These are phyloP conservation scores for Colletotrichum orbiculare DNA, from an alignment of 2,329 filamentous ascomycete genomes.

Conservation along the genomic window DNA sequence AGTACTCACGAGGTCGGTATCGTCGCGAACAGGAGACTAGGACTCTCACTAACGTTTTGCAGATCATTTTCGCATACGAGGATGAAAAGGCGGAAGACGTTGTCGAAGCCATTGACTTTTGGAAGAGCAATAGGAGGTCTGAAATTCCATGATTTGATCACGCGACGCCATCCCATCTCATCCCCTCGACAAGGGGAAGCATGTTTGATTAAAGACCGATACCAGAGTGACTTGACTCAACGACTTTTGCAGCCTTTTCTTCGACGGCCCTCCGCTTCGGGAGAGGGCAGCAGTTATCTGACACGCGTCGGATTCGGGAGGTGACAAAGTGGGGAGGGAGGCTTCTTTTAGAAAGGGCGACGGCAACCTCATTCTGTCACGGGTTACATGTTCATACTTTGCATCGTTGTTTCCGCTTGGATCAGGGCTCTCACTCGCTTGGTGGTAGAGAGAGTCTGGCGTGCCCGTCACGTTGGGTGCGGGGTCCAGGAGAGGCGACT, in stretches of 20 bases:
- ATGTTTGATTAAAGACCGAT: slow-evolving; percentile 37
- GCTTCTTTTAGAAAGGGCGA: slow-evolving; percentile 18
- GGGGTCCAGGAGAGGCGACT: not conserved
- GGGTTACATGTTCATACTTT: slow-evolving; percentile 23
- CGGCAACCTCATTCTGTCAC: slow-evolving; percentile 11
- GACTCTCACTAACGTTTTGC: slow-evolving; percentile 29
- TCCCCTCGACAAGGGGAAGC: slow-evolving; percentile 16
- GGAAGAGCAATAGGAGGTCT: slow-evolving; percentile 74
- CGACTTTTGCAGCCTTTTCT: slow-evolving; percentile 22
- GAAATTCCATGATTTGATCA: slow-evolving; percentile 45
- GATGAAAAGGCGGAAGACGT: slow-evolving; percentile 94
- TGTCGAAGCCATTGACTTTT: slow-evolving; percentile 96
- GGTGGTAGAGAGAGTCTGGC: slow-evolving; percentile 14
- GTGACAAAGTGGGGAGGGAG: slow-evolving; percentile 13
- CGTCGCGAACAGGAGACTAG: not conserved
- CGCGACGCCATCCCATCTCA: slow-evolving; percentile 34
- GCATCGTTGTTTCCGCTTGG: slow-evolving; percentile 32
- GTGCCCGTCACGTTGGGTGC: not conserved
- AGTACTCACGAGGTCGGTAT: slow-evolving; percentile 90
- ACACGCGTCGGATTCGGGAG: slow-evolving; percentile 1
- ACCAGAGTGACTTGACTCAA: slow-evolving; percentile 35
- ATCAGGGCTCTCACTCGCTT: slow-evolving; percentile 17
- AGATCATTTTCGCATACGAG: slow-evolving; percentile 99
- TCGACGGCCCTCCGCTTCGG: slow-evolving; percentile 4
- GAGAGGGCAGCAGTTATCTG: slow-evolving; percentile 8